Conservation (phyloP, 2,329 filamentous ascomycete species). For the Sporothrix curviconia region DNA sequence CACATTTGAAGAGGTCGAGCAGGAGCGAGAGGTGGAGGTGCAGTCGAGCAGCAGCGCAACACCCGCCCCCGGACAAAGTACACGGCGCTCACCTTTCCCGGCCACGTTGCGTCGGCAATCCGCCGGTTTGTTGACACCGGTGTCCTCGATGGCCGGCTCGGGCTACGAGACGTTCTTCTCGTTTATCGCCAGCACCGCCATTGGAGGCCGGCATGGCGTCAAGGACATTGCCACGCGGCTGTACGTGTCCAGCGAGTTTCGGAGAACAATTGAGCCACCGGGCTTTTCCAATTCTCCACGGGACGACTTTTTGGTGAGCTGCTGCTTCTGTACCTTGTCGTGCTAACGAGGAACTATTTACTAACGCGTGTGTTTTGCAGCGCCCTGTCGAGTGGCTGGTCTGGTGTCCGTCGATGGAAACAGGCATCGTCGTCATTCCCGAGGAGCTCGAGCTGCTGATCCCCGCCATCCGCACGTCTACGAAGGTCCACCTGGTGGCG, state of each 20-base stretch:
- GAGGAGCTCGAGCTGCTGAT: slow-evolving; percentile 57
- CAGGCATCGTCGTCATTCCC: slow-evolving; percentile 51
- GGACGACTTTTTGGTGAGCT: slow-evolving; percentile 31
- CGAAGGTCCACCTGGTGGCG: slow-evolving; percentile 29
- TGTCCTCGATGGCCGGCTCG: not conserved
- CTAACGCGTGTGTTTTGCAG: too few species aligned
- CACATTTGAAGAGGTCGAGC: slow-evolving; percentile 53
- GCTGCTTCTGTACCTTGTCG: slow-evolving; percentile 21
- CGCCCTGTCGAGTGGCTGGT: slow-evolving; percentile 56
- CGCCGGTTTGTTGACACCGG: slow-evolving; percentile 12
- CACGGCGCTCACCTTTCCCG: slow-evolving; percentile 4
- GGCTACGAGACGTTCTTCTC: slow-evolving; percentile 4
- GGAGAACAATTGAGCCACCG: slow-evolving; percentile 34
- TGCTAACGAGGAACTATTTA: too few species aligned
- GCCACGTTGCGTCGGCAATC: not conserved
- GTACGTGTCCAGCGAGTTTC: slow-evolving; percentile 42
- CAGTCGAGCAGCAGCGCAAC: slow-evolving; percentile 49
- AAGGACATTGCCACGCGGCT: slow-evolving; percentile 20
- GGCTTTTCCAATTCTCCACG: slow-evolving; percentile 19
- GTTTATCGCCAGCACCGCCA: slow-evolving; percentile 1
- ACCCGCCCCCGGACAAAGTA: not conserved
- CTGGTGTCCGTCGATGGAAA: slow-evolving; percentile 41
- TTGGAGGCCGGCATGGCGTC: slow-evolving; percentile 8
- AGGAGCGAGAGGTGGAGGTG: slow-evolving; percentile 53
- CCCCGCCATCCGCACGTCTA: slow-evolving; percentile 30